Conservation (phyloP, 2,329 filamentous ascomycete species). For the Orbilia oligospora region DNA sequence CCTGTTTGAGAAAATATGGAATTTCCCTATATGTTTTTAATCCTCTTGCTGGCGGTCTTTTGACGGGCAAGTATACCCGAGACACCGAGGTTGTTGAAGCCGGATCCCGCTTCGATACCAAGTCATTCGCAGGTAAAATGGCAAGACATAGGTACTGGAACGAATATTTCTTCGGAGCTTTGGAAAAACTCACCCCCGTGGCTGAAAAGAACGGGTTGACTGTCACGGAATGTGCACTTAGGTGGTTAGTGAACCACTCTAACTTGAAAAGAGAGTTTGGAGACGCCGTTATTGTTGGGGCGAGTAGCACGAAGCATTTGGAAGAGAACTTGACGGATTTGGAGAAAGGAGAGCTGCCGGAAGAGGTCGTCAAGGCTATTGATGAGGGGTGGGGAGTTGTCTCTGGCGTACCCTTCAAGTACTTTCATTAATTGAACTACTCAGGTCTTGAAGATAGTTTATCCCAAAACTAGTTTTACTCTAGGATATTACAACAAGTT, state of each 20-base stretch:
- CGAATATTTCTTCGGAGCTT: constrained; percentile 76
- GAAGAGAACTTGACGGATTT: constrained; percentile 73
- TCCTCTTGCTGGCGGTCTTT: constrained; percentile 83
- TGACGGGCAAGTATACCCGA: constrained; percentile 80
- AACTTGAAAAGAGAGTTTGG: constrained; percentile 69
- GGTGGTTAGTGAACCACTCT: constrained; percentile 81
- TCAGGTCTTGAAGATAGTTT: too few species aligned
- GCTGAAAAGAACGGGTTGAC: constrained; percentile 78
- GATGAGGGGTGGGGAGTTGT: constrained; percentile 82
- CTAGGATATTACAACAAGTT: too few species aligned
- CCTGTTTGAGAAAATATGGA: constrained; percentile 80
- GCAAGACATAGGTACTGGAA: constrained; percentile 82
- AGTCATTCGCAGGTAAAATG: constrained; percentile 74
- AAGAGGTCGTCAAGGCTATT: constrained; percentile 81
- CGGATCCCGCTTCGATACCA: constrained; percentile 67
- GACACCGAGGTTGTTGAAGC: constrained; percentile 67
- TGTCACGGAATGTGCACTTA: constrained; percentile 79
- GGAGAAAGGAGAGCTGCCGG: constrained; percentile 80
- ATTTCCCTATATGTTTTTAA: constrained; percentile 87
- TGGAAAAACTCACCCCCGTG: constrained; percentile 78
- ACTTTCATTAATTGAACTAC: constrained; percentile 19
- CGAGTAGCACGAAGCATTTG: constrained; percentile 73
- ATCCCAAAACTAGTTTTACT: too few species aligned
- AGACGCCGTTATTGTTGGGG: constrained; percentile 75
- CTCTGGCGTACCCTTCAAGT: constrained; percentile 61